These are phyloP conservation scores for Jaapia argillacea DNA, from an alignment of 768 basidiomycete genomes.

Conservation along the genomic window DNA sequence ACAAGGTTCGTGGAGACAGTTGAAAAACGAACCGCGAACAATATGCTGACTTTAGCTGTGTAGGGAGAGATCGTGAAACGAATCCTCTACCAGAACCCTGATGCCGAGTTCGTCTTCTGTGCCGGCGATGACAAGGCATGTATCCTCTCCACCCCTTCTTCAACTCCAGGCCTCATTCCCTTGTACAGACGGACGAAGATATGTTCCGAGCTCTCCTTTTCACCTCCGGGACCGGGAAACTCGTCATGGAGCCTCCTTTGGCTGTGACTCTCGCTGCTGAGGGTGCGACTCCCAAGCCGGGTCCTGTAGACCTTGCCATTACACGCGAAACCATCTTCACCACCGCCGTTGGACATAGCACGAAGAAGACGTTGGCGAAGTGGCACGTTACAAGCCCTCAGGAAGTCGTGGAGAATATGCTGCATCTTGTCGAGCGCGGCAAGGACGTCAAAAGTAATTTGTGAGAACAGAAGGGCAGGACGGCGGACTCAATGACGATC, in stretches of 20 bases:
- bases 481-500: no score
- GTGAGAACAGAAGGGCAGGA: not conserved
- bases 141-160: not conserved
- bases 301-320: constrained; percentile 51
- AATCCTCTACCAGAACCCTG: constrained; percentile 85
- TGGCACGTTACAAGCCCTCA: constrained; percentile 90
- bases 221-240: constrained; percentile 20
- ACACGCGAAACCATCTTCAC: constrained; percentile 72
- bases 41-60: not conserved
- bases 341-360: constrained; percentile 85
- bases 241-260: constrained; percentile 42
- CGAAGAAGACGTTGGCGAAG: constrained; percentile 80
- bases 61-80: constrained; percentile 95
- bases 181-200: constrained; percentile 87
- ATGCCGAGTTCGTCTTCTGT: constrained; percentile 93
- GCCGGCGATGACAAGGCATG: constrained; percentile 94
- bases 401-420: constrained; percentile 77
- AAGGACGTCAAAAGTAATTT: not conserved
- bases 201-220: constrained; percentile 92
- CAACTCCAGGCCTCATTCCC: not conserved
- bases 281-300: constrained; percentile 21
- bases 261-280: constrained; percentile 30
- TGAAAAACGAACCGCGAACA: not conserved
- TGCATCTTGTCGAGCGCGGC: constrained; percentile 40
- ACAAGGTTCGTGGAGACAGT: constrained; percentile 48